Conservation (phyloP, 1,284 basidiomycete genomes). For the Agaricales sp. region DNA sequence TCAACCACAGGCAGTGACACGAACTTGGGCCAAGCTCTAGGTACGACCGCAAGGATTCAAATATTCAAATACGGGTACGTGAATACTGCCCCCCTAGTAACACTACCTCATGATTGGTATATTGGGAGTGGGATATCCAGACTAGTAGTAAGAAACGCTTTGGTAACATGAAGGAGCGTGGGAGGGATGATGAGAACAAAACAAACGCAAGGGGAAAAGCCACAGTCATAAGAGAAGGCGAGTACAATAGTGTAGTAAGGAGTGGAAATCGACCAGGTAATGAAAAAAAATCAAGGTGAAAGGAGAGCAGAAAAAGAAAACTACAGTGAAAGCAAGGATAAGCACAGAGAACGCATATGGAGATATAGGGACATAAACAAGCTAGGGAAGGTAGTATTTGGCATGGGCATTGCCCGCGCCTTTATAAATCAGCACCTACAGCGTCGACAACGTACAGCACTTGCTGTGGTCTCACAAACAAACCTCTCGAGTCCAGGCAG, state of each 20-base stretch:
- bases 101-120: no score
- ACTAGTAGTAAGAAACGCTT: no score
- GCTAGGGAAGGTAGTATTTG: not conserved
- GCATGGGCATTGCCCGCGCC: not conserved
- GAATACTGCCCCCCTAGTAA: no score
- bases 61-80: no score
- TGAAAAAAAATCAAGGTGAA: not conserved
- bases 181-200: not conserved
- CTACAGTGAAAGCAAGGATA: not conserved
- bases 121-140: no score
- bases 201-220: not conserved
- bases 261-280: not conserved
- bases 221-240: not conserved
- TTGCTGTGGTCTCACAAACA: constrained; percentile 74
- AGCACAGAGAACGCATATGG: no score
- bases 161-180: not conserved
- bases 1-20: no score
- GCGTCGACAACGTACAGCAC: constrained; percentile 77
- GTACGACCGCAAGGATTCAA: no score
- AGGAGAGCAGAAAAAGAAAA: constrained; percentile 1
- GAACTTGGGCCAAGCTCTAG: no score
- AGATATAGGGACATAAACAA: no score
- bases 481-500: constrained; percentile 50
- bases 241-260: not conserved
- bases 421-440: not conserved